Conservation (phyloP, 306 rosid species). For the Lathyrus oleraceus region DNA sequence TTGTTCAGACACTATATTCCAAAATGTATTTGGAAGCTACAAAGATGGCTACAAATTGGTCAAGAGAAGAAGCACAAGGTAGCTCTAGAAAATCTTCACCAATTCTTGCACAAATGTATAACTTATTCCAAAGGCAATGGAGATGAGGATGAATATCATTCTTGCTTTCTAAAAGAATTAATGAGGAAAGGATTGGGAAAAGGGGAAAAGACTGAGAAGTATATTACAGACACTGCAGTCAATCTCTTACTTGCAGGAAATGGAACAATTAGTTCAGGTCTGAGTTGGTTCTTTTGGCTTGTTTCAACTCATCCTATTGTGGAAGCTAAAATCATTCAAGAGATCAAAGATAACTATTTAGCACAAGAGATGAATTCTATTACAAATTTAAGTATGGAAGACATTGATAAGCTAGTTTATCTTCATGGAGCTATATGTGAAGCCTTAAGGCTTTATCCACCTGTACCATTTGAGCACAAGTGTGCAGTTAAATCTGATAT, state of each 20-base stretch:
- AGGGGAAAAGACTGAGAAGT: neutral
- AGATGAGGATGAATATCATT: neutral
- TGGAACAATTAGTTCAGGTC: neutral
- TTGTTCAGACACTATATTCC: slow-evolving; percentile 6
- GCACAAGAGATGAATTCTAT: too few relatives aligned
- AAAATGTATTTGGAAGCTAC: slow-evolving; percentile 18
- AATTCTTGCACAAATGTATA: neutral
- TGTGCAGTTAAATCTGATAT: slow-evolving; percentile 5
- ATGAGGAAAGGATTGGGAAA: neutral
- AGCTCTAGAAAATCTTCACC: neutral
- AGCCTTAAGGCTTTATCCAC: slow-evolving; percentile 24
- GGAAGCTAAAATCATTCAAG: neutral
- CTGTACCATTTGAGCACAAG: neutral
- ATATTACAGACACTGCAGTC: neutral
- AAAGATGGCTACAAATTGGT: slow-evolving; percentile 16
- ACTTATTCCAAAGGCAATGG: neutral
- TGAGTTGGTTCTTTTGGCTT: neutral
- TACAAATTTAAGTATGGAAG: neutral
- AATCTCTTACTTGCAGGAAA: neutral
- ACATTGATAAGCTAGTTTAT: slow-evolving; percentile 12
- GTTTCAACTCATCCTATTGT: neutral
- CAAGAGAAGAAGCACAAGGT: neutral
- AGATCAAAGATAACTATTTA: neutral
- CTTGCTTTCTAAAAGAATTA: neutral
- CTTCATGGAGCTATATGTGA: slow-evolving; percentile 33